Percentiles rank a stretch among this genome's conserved stretches.
Conservation (phyloP, 1,284 basidiomycete genomes). For the Chalciporus piperatoides region DNA sequence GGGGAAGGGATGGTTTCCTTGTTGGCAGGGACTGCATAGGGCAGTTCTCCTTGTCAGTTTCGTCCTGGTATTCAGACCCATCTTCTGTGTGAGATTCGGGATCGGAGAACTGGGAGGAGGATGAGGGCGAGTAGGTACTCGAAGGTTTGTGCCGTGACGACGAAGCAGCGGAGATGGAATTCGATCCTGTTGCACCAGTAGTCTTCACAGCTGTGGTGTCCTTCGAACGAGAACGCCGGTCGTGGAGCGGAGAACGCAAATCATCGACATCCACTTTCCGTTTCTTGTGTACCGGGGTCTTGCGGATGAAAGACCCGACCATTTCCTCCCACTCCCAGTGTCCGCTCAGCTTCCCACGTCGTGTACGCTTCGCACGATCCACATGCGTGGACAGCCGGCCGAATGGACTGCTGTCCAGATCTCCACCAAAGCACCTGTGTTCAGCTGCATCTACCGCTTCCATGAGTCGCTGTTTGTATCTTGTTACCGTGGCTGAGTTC, state of each 20-base stretch:
- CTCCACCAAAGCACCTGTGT: constrained; percentile 38
- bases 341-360: constrained; percentile 21
- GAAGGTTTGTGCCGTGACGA: constrained; percentile 3
- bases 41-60: constrained; percentile 29
- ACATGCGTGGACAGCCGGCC: constrained; percentile 7
- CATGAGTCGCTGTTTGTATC: constrained; percentile 41
- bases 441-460: constrained; percentile 49
- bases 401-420: constrained; percentile 17
- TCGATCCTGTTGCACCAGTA: background rate
- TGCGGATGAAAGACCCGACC: constrained; percentile 41
- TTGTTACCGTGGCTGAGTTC: constrained; percentile 26
- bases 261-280: constrained; percentile 15
- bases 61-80: constrained; percentile 23
- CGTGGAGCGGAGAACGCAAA: constrained; percentile 2
- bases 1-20: constrained; percentile 4
- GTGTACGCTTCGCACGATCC: constrained; percentile 5
- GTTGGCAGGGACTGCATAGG: constrained; percentile 5
- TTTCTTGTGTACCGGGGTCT: constrained; percentile 33
- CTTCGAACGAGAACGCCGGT: background rate
- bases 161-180: constrained; percentile 1
- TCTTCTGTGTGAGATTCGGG: constrained; percentile 19
- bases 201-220: background rate
- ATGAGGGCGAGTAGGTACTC: constrained; percentile 13
- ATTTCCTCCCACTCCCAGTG: constrained; percentile 47
- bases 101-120: constrained; percentile 19